Base-by-base conservation (phyloP, 495 filamentous ascomycete species). In the Xylaria bambusicola region DNA sequence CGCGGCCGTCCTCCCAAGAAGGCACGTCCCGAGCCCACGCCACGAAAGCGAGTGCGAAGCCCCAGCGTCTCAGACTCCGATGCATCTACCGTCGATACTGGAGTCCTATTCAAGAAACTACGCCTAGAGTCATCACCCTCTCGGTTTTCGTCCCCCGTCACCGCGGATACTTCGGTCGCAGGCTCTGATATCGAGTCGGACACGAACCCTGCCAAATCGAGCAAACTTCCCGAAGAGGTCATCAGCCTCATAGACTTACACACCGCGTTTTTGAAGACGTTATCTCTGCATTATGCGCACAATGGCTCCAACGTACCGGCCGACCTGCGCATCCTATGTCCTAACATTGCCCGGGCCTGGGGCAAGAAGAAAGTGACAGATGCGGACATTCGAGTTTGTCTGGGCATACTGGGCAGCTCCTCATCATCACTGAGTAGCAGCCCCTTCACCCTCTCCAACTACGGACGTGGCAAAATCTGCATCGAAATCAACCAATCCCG, bases 241-340 rank as follows among this genome's bases (percentile, higher is more conserved):
- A 58, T 80, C 59, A 78, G 82, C 58, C 76, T 88, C 45, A 69
- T 85, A 52, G 70, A 78, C 50, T 72, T 88, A 5, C 79, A 86
- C 62, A 69, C 77, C 27, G 73, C 83, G 48, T 83, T 88, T 55
- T 76, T 87, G 56, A 81, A 80, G 46, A 79, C 84, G 18, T 70
- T 87, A 18, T 80, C 76, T 18, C 67, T 87, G 51, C 80, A 86
- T 56, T 79, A 80, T 57, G 85, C 84, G 0, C 88, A 91, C 73
- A 83, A 88, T 73, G 85, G 86, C 63, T 73, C 76, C 8, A 66
- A 77, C 36, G 78, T 81, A 0, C 84, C 87, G 9, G 78, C 79
- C 36, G 84, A 89, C 66, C 62, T 89, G 27, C 76, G 76, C n/a
- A 69, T 65, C 2, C 71, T 90, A 6, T 79, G 75, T 36, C 78